phyloP scores from a whole-genome alignment of 768 basidiomycete species.

The Hemileccinum impolitum region DNA sequence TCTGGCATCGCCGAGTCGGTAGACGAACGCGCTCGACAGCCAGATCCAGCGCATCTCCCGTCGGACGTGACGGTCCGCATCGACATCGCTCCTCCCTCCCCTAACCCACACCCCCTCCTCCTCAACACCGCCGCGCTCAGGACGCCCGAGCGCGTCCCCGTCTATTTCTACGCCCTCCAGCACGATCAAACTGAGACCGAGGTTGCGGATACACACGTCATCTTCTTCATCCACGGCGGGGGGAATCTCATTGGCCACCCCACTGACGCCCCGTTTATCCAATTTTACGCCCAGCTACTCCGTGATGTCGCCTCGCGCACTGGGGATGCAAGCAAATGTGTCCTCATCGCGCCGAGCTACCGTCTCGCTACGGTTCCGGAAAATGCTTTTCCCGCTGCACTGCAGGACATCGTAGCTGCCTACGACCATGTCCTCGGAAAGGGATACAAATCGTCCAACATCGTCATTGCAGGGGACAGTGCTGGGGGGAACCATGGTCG shows the following conservation, averaged over 20 bases:
- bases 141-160: slow-evolving; percentile 16
- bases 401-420: slow-evolving; percentile 24
- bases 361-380: slow-evolving; percentile 23
- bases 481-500: slow-evolving; percentile 26
- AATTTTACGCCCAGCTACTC: slow-evolving; percentile 9
- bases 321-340: neutral
- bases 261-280: neutral
- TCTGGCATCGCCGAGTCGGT: slow-evolving; percentile 6
- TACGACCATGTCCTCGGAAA: slow-evolving; percentile 25
- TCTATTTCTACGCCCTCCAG: slow-evolving; percentile 18
- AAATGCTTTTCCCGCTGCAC: slow-evolving; percentile 20
- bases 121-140: neutral
- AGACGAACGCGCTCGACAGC: slow-evolving; percentile 11
- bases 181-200: neutral
- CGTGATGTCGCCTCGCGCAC: slow-evolving; percentile 3
- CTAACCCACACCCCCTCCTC: slow-evolving; percentile 1
- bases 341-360: slow-evolving; percentile 23
- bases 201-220: slow-evolving; percentile 6
- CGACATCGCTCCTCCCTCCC: slow-evolving; percentile 18
- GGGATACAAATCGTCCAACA: slow-evolving; percentile 23
- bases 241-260: slow-evolving; percentile 19
- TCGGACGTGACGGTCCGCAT: slow-evolving; percentile 9
- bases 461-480: slow-evolving; percentile 22
- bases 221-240: slow-evolving; percentile 27
- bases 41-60: slow-evolving; percentile 1